Evolutionary conservation across 371 early-diverging fungal species (phyloP), one percentile per base, ranked within the genome.

Genomic region (Circinella minor): DNA sequence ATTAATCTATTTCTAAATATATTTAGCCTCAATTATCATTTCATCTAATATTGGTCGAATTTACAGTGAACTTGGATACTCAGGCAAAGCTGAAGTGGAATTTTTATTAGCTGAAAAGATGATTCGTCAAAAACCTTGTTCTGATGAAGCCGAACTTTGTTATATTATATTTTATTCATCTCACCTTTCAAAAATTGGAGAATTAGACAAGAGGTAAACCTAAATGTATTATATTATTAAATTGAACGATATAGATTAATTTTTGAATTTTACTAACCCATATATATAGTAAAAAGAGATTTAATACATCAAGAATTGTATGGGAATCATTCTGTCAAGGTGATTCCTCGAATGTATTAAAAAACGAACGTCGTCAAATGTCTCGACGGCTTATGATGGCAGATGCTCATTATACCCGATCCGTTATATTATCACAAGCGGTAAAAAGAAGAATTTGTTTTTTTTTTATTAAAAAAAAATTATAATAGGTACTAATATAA

Each of bases 21-120:
- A 55, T 0, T 15, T 62, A 83, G 90, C 88, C 34, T 84, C 84
- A 9, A 73, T 89, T 2, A 61, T 78, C n/a, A 74, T 87, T 7
- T 85, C 77, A 38, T 68, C 86, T 7, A 74, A 77, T 4, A 88
- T 92, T 66, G 88, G 82, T 0, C 71, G 74, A 7, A 73, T 84
- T 1, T 91, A 91, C 65, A 69, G 84, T 8, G 77, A 82, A 1
- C 66, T 91, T 4, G 93, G 93, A 0, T 92, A 89, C 63, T 86
- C 89, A 1, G 92, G 91, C 11, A 89, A 89, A 69, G 90, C 92
- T 3, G 85, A 81, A 6, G 49, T 81, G 17, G 88, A 89, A 10
- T 81, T 90, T 51, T 73, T 75, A 5, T 77, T 84, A 15, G 88
- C 84, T 2, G 73, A 79, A 39, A 70, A 65, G 4, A 66, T 86